Base-by-base conservation (phyloP, 1,284 basidiomycete genomes). In the Somion occarium region DNA sequence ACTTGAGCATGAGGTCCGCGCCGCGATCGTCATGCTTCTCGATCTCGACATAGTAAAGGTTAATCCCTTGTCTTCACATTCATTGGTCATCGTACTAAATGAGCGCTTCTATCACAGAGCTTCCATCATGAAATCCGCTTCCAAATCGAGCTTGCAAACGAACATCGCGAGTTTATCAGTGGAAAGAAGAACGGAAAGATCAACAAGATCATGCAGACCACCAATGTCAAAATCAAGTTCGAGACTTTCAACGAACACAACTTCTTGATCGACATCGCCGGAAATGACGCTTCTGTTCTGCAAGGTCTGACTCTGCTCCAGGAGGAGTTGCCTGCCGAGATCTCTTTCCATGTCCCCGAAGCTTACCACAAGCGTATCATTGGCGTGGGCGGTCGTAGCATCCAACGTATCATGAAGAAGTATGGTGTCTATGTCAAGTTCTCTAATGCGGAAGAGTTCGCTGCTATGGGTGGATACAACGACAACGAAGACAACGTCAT, bases 351-450 rank as follows among this genome's bases (percentile, higher is more conserved):
- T 70, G 94, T 99, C 5, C 96, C 97, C 20, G 96, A 99, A 71
- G 85, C 86, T 46, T 99, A 98, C 69, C 96, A 99, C 75, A 99
- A 99, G 73, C 91, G 97, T 56, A 99, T 99, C 68, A 99, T 99
- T 60, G 96, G 96, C 55, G 96, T 98, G 23, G 96, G 94, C 41
- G 96, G 96, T 26, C 91, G 95, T 65, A 99, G 96, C 71, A 99
- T 99, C 54, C 96, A 99, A 69, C 84, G 93, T 54, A 99, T 99
- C 70, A 99, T 99, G 96, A 98, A 98, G 75, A 95, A 97, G 69
- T 98, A 91, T 63, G 96, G 96, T 26, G 96, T 98, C 23, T 99
- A 98, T 71, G 97, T 99, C 72, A 99, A 99, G 73, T 99, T 99
- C 66, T 95, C 93, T 39, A 99, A 98, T 68, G 93, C 94, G 4